Percentiles rank a stretch among this genome's conserved stretches.
These are phyloP conservation scores for Hypoxylon subgilvum DNA, from an alignment of 495 filamentous ascomycete species.

Conservation along the genomic window DNA sequence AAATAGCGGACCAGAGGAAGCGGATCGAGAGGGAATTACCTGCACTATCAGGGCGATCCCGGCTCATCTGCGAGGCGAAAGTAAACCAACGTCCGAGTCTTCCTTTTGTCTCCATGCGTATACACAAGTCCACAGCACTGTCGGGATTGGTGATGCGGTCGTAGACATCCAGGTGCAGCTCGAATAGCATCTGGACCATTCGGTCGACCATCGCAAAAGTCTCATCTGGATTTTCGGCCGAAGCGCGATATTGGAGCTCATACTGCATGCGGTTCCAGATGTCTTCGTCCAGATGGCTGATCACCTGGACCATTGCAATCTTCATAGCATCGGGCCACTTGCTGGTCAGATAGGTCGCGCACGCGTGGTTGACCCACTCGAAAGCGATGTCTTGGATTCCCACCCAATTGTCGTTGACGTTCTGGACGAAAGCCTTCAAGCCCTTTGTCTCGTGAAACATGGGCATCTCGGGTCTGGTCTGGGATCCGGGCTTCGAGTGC, in stretches of 20 bases:
- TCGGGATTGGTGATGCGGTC: slow-evolving; percentile 75
- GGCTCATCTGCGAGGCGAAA: slow-evolving; percentile 68
- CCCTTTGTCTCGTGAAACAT: slow-evolving; percentile 63
- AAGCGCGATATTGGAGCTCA: slow-evolving; percentile 46
- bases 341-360: slow-evolving; percentile 64
- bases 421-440: slow-evolving; percentile 61
- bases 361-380: slow-evolving; percentile 67
- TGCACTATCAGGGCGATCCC: slow-evolving; percentile 42
- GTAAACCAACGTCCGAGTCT: slow-evolving; percentile 76
- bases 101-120: slow-evolving; percentile 66
- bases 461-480: slow-evolving; percentile 56
- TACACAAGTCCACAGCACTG: slow-evolving; percentile 67
- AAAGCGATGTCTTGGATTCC: slow-evolving; percentile 68
- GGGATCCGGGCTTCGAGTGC: slow-evolving; percentile 69
- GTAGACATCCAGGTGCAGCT: slow-evolving; percentile 88
- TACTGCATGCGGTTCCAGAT: slow-evolving; percentile 63
- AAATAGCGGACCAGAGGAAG: slow-evolving; percentile 86
- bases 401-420: slow-evolving; percentile 61
- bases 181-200: slow-evolving; percentile 80
- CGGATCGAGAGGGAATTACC: slow-evolving; percentile 60
- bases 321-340: slow-evolving; percentile 79
- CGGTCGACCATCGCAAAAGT: slow-evolving; percentile 47
- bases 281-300: slow-evolving; percentile 70
- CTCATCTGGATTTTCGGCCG: slow-evolving; percentile 20
- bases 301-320: slow-evolving; percentile 68